Base-by-base conservation (phyloP, 495 filamentous ascomycete species). In the Daldinia grandis region DNA sequence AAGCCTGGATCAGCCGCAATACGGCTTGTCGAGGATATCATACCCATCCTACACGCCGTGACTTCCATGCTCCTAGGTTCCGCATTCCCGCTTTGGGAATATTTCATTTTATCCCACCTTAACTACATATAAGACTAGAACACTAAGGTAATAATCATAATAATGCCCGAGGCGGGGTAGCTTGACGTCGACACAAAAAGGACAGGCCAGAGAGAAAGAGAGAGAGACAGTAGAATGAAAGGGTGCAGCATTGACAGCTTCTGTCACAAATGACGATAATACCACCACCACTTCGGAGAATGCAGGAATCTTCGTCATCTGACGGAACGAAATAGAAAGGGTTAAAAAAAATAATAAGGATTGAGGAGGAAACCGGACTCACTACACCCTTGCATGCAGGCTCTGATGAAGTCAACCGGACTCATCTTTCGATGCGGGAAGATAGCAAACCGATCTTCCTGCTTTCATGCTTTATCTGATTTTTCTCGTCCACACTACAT, bases 1-100 rank as follows among this genome's bases (percentile, higher is more conserved):
- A 66, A 74, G 62, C 71, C 67, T 74, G 54, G 71, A 67, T 74
- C 71, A 71, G 67, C 71, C 71, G 71, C 71, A 73, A 73, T 58
- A 66, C 33, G 69, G 60, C 60, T 73, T 24, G 65, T 69, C 57
- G 62, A 73, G 58, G 42, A 51, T 55, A 64, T 66, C 50, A 49
- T 65, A 62, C 62, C 40, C 57, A 62, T 73, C 56, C 53, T 65
- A 69, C 65, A 62, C 27, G 15, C 47, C 35, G 53, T 65, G 53
- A 47, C n/a, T 40, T 62, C 50, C 40, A 63, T 69, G 53, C 51
- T 67, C 28, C 27, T 44, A 57, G 67, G 62, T 42, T 74, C 66
- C 66, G 71, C 42, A 74, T 70, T 67, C 67, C 71, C 54, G 35
- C 17, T 70, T 74, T 67, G 58, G 66, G 71, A 66, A 73, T 50